A percentile compares a stretch with the other conserved stretches of the same genome.
phyloP scores from a whole-genome alignment of 768 basidiomycete species.

The Suillus fuscotomentosus region DNA sequence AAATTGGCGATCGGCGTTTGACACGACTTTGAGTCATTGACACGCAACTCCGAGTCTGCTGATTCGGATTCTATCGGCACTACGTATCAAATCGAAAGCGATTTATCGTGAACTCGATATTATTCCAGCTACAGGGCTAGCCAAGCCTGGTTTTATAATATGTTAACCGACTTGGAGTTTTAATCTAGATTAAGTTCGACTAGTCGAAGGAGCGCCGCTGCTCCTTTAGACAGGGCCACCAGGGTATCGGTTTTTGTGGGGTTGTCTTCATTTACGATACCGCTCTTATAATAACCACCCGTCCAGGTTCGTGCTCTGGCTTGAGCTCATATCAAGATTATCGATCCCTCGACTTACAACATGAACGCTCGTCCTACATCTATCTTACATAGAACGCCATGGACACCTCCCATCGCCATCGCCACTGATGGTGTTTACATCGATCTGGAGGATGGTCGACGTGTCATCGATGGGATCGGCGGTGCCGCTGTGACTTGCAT shows the following conservation, averaged over 20 bases:
- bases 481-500: slow-evolving; percentile 84
- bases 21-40: no score
- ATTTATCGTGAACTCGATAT: not conserved
- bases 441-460: slow-evolving; percentile 65
- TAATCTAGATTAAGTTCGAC: not conserved
- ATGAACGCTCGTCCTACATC: slow-evolving; percentile 19
- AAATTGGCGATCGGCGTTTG: no score
- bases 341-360: not conserved
- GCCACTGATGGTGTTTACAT: slow-evolving; percentile 69
- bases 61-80: no score
- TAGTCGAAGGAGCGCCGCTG: not conserved
- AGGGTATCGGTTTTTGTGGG: not conserved
- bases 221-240: not conserved
- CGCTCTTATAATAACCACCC: not conserved
- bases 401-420: slow-evolving; percentile 69
- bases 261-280: not conserved
- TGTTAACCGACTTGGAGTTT: no score
- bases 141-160: no score
- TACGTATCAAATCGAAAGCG: no score
- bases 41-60: no score
- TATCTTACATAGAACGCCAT: slow-evolving; percentile 71
- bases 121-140: not conserved
- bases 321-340: not conserved
- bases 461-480: slow-evolving; percentile 76
- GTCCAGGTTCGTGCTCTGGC: not conserved